phyloP scores from a whole-genome alignment of 331 rosid genomes.

The Malus hybrid region DNA sequence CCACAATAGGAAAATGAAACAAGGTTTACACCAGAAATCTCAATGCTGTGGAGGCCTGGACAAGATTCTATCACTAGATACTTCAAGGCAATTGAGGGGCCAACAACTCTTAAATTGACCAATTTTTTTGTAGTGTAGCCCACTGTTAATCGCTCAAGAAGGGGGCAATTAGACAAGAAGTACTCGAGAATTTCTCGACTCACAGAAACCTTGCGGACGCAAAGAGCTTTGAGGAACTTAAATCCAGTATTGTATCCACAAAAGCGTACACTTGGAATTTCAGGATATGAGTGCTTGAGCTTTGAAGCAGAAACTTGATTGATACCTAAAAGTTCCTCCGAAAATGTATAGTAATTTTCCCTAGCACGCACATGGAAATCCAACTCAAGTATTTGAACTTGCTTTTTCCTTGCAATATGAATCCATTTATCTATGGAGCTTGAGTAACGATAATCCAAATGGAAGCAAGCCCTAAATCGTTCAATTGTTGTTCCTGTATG shows the following conservation, averaged over 20 bases:
- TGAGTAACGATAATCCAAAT: neutral
- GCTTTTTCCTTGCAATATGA: neutral
- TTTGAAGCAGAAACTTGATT: neutral
- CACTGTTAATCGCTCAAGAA: neutral
- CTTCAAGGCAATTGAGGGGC: neutral
- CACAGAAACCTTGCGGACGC: neutral
- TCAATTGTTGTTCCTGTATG: neutral
- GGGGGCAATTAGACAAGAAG: neutral
- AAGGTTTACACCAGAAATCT: neutral
- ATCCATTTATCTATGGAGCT: neutral
- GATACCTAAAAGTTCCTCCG: neutral
- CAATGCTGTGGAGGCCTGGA: neutral
- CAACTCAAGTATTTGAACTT: neutral
- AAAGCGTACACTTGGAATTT: neutral
- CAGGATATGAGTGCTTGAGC: neutral
- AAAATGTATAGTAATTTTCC: neutral
- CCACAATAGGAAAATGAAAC: neutral
- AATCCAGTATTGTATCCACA: neutral
- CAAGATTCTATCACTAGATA: neutral
- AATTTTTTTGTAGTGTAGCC: neutral
- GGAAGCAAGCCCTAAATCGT: neutral
- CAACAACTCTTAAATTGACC: neutral
- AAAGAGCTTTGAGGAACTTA: neutral
- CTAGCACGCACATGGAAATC: neutral
- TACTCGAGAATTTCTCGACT: neutral